phyloP scores from a whole-genome alignment of 1,139 yeast genomes.

The Yamadazyma oceani region DNA sequence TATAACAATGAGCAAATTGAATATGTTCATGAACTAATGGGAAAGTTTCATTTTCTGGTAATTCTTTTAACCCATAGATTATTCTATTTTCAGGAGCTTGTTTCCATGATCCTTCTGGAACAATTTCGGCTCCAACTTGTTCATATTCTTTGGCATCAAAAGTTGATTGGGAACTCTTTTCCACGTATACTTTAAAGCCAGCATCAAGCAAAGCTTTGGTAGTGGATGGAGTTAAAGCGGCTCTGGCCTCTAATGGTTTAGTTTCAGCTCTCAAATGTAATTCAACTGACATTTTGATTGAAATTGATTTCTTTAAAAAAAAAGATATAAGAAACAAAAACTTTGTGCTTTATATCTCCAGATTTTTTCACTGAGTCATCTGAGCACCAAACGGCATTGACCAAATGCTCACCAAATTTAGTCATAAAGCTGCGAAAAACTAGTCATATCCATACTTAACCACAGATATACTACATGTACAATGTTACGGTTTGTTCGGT shows the following conservation, averaged over 20 bases:
- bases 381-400: too few relatives aligned
- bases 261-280: constrained; percentile 92
- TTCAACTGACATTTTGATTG: constrained; percentile 36
- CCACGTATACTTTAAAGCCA: constrained; percentile 87
- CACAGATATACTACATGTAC: too few relatives aligned
- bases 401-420: not conserved
- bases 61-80: constrained; percentile 89
- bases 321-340: too few relatives aligned
- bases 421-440: not conserved
- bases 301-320: too few relatives aligned
- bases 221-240: constrained; percentile 91
- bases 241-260: constrained; percentile 95
- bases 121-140: constrained; percentile 79
- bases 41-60: constrained; percentile 87
- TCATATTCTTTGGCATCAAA: constrained; percentile 75
- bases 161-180: constrained; percentile 80
- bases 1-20: constrained; percentile 98
- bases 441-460: too few relatives aligned
- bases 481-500: constrained; percentile 16
- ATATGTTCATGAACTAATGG: constrained; percentile 95
- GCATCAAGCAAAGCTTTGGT: constrained; percentile 81
- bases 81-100: constrained; percentile 86
- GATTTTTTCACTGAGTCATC: too few relatives aligned
- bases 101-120: constrained; percentile 92
- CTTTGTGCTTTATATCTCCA: too few relatives aligned